A percentile compares a stretch with the other conserved stretches of the same genome.
Conservation (phyloP, 306 rosid species). For the Echinosophora koreensis region DNA sequence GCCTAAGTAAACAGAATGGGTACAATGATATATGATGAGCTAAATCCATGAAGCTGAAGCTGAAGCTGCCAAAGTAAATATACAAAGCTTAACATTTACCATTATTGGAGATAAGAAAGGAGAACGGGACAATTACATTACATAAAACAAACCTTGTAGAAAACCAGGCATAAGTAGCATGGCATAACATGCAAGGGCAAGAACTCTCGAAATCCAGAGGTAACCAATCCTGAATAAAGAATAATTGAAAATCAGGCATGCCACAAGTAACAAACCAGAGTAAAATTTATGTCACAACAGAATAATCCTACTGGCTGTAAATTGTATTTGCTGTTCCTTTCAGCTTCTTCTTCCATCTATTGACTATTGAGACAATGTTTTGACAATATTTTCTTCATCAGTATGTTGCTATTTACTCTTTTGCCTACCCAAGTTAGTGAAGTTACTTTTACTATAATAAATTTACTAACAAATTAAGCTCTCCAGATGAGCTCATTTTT, state of each 20-base stretch:
- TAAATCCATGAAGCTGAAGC: slow-evolving; percentile 30
- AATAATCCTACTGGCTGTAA: not conserved
- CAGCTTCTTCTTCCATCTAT: not conserved
- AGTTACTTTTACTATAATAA: not conserved
- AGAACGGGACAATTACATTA: slow-evolving; percentile 26
- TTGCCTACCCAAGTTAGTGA: not conserved
- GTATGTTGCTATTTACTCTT: not conserved
- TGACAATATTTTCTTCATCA: not conserved
- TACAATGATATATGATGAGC: slow-evolving; percentile 6
- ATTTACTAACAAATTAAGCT: not conserved
- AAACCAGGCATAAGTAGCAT: slow-evolving; percentile 94
- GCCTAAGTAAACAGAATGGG: slow-evolving; percentile 18
- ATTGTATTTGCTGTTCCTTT: not conserved
- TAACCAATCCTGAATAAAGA: slow-evolving; percentile 89
- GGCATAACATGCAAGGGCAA: slow-evolving; percentile 82
- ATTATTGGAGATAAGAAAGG: slow-evolving; percentile 15
- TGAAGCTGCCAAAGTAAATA: slow-evolving; percentile 33
- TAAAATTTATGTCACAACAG: not conserved
- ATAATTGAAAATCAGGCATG: slow-evolving; percentile 37
- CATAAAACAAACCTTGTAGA: slow-evolving; percentile 71
- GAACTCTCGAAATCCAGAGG: slow-evolving; percentile 74
- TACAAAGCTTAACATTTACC: slow-evolving; percentile 4
- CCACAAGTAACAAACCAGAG: slow-evolving; percentile 10
- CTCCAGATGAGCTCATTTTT: too few relatives aligned
- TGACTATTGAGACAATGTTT: not conserved